Conservation (phyloP, 768 basidiomycete species). For the Heimioporus sp. region DNA sequence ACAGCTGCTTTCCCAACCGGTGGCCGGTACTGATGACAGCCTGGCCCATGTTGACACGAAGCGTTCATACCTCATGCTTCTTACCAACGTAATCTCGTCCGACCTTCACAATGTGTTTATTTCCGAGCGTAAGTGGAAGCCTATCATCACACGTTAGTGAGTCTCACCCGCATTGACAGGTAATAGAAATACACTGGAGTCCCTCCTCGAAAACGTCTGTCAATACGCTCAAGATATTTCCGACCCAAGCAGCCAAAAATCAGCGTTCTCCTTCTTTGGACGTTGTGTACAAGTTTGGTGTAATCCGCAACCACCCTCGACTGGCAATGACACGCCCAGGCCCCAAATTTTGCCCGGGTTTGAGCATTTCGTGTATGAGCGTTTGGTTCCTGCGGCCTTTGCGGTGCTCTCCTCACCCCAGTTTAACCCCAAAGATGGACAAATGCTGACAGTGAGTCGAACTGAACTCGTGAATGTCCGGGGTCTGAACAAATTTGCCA, state of each 20-base stretch:
- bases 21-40: slow-evolving; percentile 84
- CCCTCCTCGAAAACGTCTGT: slow-evolving; percentile 72
- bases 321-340: slow-evolving; percentile 33
- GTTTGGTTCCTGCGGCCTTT: slow-evolving; percentile 79
- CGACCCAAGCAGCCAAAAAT: slow-evolving; percentile 74
- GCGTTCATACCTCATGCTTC: slow-evolving; percentile 81
- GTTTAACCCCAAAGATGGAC: slow-evolving; percentile 88
- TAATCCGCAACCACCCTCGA: slow-evolving; percentile 39
- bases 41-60: slow-evolving; percentile 78
- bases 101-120: slow-evolving; percentile 82
- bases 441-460: slow-evolving; percentile 70
- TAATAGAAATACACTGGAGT: slow-evolving; percentile 68
- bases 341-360: slow-evolving; percentile 73
- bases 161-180: slow-evolving; percentile 33
- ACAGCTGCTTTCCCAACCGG: slow-evolving; percentile 74
- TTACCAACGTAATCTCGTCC: slow-evolving; percentile 79
- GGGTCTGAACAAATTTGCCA: neutral
- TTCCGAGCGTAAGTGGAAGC: slow-evolving; percentile 62
- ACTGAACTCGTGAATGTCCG: neutral
- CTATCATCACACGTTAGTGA: slow-evolving; percentile 20
- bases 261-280: slow-evolving; percentile 77
- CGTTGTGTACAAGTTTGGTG: slow-evolving; percentile 70
- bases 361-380: slow-evolving; percentile 88
- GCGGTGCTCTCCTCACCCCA: slow-evolving; percentile 72
- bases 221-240: slow-evolving; percentile 70